A percentile compares a stretch with the other conserved stretches of the same genome.
Evolutionary conservation across 192 early-diverging fungal species (phyloP).

Genomic region (Mortierella hygrophila): DNA sequence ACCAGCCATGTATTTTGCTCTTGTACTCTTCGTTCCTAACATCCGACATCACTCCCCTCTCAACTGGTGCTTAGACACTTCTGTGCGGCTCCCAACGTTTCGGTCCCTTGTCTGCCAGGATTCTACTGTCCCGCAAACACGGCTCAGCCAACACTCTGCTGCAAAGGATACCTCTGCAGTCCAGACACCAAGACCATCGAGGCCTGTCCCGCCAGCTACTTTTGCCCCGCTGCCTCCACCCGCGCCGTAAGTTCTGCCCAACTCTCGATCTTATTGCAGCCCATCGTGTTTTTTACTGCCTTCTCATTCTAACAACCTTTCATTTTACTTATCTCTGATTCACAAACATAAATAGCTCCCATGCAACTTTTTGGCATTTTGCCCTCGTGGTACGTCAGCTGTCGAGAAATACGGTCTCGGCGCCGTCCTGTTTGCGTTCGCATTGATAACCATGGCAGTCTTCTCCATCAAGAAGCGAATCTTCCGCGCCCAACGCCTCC

Average conservation of each 20-base stretch:
- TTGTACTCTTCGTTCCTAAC: neutral
- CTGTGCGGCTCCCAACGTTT: slow-evolving; percentile 33
- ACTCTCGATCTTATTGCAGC: neutral
- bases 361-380: slow-evolving; percentile 41
- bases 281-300: slow-evolving; percentile 61
- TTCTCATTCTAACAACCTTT: neutral
- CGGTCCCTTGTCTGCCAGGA: slow-evolving; percentile 43
- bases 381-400: slow-evolving; percentile 40
- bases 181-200: slow-evolving; percentile 52
- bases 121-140: slow-evolving; percentile 65
- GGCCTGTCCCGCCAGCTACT: slow-evolving; percentile 60
- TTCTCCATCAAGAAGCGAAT: slow-evolving; percentile 47
- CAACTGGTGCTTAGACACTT: slow-evolving; percentile 10
- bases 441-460: slow-evolving; percentile 33
- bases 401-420: slow-evolving; percentile 47
- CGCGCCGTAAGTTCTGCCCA: slow-evolving; percentile 13
- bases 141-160: slow-evolving; percentile 71
- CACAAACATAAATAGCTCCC: slow-evolving; percentile 16
- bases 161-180: slow-evolving; percentile 68
- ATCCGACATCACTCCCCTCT: neutral
- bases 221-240: slow-evolving; percentile 37
- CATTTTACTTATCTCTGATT: neutral
- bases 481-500: slow-evolving; percentile 34
- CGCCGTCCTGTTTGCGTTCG: slow-evolving; percentile 32
- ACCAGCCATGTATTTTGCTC: neutral